A percentile compares a stretch with the other conserved stretches of the same genome.
Conservation (phyloP, 2,329 filamentous ascomycete genomes). For the Sclerotinia borealis region DNA sequence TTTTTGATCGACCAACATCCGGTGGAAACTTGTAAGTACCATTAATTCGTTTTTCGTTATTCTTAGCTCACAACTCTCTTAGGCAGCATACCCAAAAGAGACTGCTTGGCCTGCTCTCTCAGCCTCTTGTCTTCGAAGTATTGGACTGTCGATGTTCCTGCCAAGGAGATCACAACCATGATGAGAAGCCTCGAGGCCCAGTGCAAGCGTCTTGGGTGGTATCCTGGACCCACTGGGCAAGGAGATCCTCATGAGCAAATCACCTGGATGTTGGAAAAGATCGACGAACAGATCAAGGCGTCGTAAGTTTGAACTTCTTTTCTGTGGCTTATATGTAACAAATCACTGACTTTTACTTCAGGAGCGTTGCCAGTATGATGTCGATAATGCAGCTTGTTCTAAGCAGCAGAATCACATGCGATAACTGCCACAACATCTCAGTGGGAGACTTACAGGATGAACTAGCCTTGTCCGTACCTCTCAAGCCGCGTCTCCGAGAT, state of each 20-base stretch:
- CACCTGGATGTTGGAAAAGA: slow-evolving; percentile 24
- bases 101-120: slow-evolving; percentile 17
- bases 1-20: slow-evolving; percentile 28
- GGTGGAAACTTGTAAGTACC: slow-evolving; percentile 21
- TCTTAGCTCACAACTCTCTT: neutral
- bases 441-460: slow-evolving; percentile 21
- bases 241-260: slow-evolving; percentile 32
- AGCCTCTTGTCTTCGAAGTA: slow-evolving; percentile 1
- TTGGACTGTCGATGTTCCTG: neutral
- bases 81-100: neutral
- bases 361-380: slow-evolving; percentile 20
- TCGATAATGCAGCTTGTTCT: slow-evolving; percentile 18
- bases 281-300: slow-evolving; percentile 26
- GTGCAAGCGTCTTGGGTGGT: neutral
- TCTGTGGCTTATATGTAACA: neutral
- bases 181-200: neutral
- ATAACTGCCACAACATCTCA: slow-evolving; percentile 23
- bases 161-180: neutral
- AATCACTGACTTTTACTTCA: slow-evolving; percentile 4
- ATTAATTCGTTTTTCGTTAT: neutral
- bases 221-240: slow-evolving; percentile 19
- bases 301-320: slow-evolving; percentile 17
- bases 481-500: slow-evolving; percentile 20
- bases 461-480: slow-evolving; percentile 24
- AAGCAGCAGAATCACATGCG: slow-evolving; percentile 22